Evolutionary conservation across 1,284 basidiomycete species (phyloP).

Genomic region (Leccinum fallax): DNA sequence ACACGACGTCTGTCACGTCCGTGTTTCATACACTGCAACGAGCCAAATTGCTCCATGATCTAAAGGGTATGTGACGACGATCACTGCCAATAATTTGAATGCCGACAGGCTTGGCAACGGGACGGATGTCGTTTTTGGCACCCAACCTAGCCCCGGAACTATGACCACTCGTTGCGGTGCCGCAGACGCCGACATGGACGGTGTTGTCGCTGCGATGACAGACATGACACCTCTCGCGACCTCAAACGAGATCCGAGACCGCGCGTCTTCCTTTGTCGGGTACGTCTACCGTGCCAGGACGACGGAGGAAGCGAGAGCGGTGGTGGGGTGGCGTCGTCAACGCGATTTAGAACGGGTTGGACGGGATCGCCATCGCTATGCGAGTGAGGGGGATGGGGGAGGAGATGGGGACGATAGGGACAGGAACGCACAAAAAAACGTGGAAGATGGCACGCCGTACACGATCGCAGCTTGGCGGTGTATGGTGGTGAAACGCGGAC

Average conservation of each 20-base stretch:
- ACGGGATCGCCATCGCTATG: not conserved
- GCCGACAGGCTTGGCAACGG: not conserved
- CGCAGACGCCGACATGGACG: not conserved
- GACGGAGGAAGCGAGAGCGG: constrained; percentile 48
- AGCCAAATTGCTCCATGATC: not conserved
- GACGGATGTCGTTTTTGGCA: not conserved
- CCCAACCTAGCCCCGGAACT: not conserved
- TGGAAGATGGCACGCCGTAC: constrained; percentile 41
- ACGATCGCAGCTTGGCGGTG: constrained; percentile 76
- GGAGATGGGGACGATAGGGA: not conserved
- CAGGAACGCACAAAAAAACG: not conserved
- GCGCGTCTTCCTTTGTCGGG: constrained; percentile 68
- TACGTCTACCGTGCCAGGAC: constrained; percentile 57
- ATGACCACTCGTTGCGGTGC: not conserved
- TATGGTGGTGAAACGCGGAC: constrained; percentile 68
- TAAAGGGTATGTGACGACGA: not conserved
- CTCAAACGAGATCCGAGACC: constrained; percentile 72
- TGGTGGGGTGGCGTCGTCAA: not conserved
- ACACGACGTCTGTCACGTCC: not conserved
- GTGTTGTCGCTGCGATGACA: not conserved
- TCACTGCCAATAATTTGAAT: not conserved
- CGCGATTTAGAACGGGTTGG: not conserved
- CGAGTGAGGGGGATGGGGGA: not conserved
- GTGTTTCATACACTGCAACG: not conserved
- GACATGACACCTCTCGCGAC: constrained; percentile 43